phyloP scores from a whole-genome alignment of 805 yeast species.

The Saccharomycopsis javanensis region DNA sequence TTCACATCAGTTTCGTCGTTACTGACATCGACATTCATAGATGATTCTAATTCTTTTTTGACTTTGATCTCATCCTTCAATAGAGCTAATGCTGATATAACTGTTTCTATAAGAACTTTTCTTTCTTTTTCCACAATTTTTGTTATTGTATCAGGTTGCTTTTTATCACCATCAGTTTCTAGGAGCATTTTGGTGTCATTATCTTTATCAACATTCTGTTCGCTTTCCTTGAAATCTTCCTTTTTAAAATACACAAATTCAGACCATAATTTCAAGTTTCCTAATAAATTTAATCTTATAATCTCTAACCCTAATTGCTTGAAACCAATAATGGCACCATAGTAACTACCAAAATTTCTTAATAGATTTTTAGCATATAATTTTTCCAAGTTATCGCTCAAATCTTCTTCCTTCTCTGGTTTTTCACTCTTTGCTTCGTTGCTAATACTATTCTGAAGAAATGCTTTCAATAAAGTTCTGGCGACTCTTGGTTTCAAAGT shows the following conservation, averaged over 20 bases:
- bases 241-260: slow-evolving; percentile 40
- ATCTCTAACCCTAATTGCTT: slow-evolving; percentile 82
- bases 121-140: slow-evolving; percentile 36
- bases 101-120: slow-evolving; percentile 37
- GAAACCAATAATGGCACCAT: slow-evolving; percentile 83
- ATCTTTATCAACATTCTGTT: slow-evolving; percentile 21
- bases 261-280: slow-evolving; percentile 78
- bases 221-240: slow-evolving; percentile 15
- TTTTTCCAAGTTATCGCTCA: slow-evolving; percentile 3
- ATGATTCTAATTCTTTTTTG: slow-evolving; percentile 1
- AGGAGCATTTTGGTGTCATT: not conserved
- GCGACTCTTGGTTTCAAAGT: slow-evolving; percentile 90
- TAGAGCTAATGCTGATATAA: slow-evolving; percentile 43
- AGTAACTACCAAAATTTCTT: slow-evolving; percentile 61
- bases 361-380: slow-evolving; percentile 8
- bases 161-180: slow-evolving; percentile 16
- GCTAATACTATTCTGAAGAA: slow-evolving; percentile 63
- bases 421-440: not conserved
- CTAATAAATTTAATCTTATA: slow-evolving; percentile 70
- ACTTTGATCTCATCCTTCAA: slow-evolving; percentile 20
- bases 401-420: not conserved
- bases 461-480: slow-evolving; percentile 83
- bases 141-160: slow-evolving; percentile 6
- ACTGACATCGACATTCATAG: slow-evolving; percentile 24
- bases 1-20: slow-evolving; percentile 17